Percentiles rank a stretch among this genome's conserved stretches.
Evolutionary conservation across 1,139 yeast genomes (phyloP).

Genomic region (Sugiyamaella xylanicola): DNA sequence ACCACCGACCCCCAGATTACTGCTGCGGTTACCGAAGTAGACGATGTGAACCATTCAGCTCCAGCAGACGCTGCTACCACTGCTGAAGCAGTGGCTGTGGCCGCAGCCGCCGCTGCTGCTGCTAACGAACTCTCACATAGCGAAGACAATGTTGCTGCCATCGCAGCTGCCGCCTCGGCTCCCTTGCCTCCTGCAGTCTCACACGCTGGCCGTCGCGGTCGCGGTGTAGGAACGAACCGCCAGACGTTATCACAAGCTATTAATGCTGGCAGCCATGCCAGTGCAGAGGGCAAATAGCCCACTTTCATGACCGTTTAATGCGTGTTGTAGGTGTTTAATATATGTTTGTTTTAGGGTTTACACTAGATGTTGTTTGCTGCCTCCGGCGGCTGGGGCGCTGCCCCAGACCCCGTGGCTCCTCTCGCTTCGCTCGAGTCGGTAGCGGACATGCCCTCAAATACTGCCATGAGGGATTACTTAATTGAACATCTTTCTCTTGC

Average conservation of each 20-base stretch:
- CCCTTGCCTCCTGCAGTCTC: conserved; percentile 3
- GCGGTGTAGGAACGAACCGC: conserved; percentile 27
- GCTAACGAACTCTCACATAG: not conserved
- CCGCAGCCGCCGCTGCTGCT: conserved; percentile 5
- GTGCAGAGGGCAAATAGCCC: conserved; percentile 17
- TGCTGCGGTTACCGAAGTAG: not conserved
- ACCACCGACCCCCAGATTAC: not conserved
- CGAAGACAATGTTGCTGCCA: conserved; percentile 17
- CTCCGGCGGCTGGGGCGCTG: conserved; percentile 4
- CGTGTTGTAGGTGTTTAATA: not conserved
- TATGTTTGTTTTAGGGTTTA: not conserved
- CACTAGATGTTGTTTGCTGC: too few species aligned
- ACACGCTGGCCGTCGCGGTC: conserved; percentile 16
- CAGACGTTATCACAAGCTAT: conserved; percentile 35
- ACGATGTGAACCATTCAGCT: not conserved
- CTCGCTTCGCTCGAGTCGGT: not conserved
- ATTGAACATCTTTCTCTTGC: too few species aligned
- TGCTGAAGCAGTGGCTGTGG: conserved; percentile 6
- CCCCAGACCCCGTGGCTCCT: conserved; percentile 4
- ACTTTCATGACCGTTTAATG: not conserved
- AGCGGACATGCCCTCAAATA: too few species aligned
- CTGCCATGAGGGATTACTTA: too few species aligned
- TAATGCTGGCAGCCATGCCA: conserved; percentile 36
- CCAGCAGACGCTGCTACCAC: conserved; percentile 1
- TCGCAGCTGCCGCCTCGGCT: conserved; percentile 7